Evolutionary conservation across 2,329 filamentous ascomycete species (phyloP), one percentile per base, ranked within the genome.

Genomic region (Helotiales sp.): DNA sequence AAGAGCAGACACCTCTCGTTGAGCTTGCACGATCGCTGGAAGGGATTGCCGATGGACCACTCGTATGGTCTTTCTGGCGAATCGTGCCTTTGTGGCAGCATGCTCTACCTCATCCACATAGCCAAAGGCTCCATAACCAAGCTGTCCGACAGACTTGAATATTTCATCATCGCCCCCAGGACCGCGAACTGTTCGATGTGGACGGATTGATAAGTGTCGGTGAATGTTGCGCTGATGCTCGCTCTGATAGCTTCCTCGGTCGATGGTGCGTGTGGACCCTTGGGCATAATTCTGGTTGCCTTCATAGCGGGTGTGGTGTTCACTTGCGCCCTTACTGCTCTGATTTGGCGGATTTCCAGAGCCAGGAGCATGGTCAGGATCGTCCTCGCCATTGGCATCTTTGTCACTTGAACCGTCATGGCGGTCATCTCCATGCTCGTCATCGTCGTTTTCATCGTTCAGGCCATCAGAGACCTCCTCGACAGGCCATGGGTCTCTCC

Each of bases 91-190:
- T 1, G 54, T 50, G 24, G 25, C 15, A 12, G 19, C 2, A 25
- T 55, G 54, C 10, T 34, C n/a, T 19, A 55, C 54, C n/a, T 50
- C 54, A 24, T 55, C 54, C 19, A 55, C 54, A 22, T 22, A 42
- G 3, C 54, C 54, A 30, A 42, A 55, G 10, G 54, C 17, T 10
- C 54, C 54, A 30, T 50, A 51, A 10, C 54, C 54, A 29, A 55
- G 54, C 19, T 44, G 27, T 24, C 38, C 40, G n/a, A 55, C 17
- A 1, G 48, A 55, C 12, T 44, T 30, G 19, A 55, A 55, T n/a
- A 27, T 13, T 25, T 17, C 15, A 19, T 29, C 46, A n/a, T 33
- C 13, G 13, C 10, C 46, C 5, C 15, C 25, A 22, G 53, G 22
- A 12, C 29, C 27, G 5, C 19, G 40, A 27, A 44, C 27, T 10